Evolutionary conservation across 176 grass and related monocot genomes (phyloP).

Genomic region (Oryza coarctata): DNA sequence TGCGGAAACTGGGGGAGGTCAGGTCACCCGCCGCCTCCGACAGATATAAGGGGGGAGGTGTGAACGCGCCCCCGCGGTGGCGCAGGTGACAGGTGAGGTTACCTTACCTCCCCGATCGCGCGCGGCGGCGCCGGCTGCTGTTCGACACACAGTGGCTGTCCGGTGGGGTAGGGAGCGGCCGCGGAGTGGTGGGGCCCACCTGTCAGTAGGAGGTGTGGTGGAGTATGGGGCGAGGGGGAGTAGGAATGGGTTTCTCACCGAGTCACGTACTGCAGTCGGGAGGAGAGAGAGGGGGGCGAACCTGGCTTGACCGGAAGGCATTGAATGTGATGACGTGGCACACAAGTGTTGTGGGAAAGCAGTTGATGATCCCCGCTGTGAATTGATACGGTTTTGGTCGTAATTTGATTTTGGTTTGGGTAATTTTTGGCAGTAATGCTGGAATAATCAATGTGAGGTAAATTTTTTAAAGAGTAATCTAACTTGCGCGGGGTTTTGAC

Average conservation of each 20-base stretch:
- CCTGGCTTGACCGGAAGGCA: background rate
- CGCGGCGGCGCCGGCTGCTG: background rate
- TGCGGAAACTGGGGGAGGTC: background rate
- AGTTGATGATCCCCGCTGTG: no score
- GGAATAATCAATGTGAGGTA: no score
- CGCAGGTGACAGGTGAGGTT: background rate
- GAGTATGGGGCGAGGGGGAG: no score
- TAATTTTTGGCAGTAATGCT: background rate
- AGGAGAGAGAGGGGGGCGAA: background rate
- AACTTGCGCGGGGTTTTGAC: no score
- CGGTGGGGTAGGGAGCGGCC: background rate
- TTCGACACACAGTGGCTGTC: background rate
- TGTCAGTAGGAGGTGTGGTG: background rate
- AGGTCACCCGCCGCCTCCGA: background rate
- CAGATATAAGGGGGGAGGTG: background rate
- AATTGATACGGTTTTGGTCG: no score
- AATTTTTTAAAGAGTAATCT: no score
- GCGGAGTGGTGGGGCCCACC: fast-evolving
- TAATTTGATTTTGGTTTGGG: background rate
- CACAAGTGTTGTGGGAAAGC: background rate
- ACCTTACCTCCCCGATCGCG: background rate
- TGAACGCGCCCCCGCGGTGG: background rate
- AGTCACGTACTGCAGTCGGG: background rate
- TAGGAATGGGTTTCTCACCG: no score
- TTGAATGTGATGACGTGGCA: background rate